A percentile compares a stretch with the other conserved stretches of the same genome.
These are phyloP conservation scores for Candida krabiensis DNA, from an alignment of 805 yeast genomes.

Conservation along the genomic window DNA sequence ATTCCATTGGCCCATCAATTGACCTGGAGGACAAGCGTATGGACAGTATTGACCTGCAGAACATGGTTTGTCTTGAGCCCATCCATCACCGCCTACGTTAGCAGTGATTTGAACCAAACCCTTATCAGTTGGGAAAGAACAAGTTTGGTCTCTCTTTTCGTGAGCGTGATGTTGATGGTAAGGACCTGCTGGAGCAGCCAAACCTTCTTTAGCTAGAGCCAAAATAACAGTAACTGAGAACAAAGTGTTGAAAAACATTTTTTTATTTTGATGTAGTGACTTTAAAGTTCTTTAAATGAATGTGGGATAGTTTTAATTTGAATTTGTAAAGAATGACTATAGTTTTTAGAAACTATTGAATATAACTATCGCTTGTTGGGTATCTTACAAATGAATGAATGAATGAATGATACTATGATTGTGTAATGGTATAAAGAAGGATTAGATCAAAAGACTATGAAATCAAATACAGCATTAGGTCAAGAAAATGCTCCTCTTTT, in stretches of 20 bases:
- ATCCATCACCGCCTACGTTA: slow-evolving; percentile 64
- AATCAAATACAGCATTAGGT: too few relatives aligned
- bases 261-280: slow-evolving; percentile 1
- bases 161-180: slow-evolving; percentile 23
- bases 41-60: slow-evolving; percentile 82
- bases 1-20: slow-evolving; percentile 88
- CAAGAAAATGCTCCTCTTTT: too few relatives aligned
- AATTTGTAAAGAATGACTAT: not conserved
- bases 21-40: slow-evolving; percentile 88
- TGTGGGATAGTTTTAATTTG: not conserved
- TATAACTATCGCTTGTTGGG: too few relatives aligned
- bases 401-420: slow-evolving; percentile 6
- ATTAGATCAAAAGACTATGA: too few relatives aligned
- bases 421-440: too few relatives aligned
- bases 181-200: slow-evolving; percentile 16
- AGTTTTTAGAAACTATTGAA: not conserved
- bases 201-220: slow-evolving; percentile 9
- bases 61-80: slow-evolving; percentile 84
- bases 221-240: slow-evolving; percentile 9
- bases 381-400: slow-evolving; percentile 2
- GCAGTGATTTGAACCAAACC: slow-evolving; percentile 73
- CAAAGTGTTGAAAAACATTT: slow-evolving; percentile 13
- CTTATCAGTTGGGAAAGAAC: slow-evolving; percentile 65
- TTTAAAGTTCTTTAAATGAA: too few relatives aligned
- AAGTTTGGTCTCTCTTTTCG: slow-evolving; percentile 39